These are phyloP conservation scores for Seiridium unicorne DNA, from an alignment of 2,329 filamentous ascomycete species.

Conservation along the genomic window DNA sequence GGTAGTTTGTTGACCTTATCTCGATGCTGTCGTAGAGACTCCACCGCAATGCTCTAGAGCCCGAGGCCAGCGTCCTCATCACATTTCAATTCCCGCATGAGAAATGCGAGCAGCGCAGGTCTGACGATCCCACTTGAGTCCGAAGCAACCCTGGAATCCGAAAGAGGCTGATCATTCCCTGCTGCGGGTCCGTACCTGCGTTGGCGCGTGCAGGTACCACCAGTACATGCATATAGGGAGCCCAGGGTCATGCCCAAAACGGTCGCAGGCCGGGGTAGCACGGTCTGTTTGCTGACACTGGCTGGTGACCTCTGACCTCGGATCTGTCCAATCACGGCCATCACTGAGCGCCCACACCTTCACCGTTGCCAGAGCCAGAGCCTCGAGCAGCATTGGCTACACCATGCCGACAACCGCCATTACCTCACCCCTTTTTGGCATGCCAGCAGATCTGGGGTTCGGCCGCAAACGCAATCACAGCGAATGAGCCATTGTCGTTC, in stretches of 20 bases:
- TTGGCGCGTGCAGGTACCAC: constrained; percentile 1
- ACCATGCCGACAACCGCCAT: not conserved
- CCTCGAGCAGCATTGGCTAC: too few species aligned
- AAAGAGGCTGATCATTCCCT: constrained; percentile 5
- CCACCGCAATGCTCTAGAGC: not conserved
- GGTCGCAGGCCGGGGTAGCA: constrained; percentile 2
- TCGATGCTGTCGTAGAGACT: not conserved
- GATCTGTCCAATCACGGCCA: not conserved
- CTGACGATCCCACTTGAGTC: constrained; percentile 1
- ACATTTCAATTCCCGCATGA: not conserved
- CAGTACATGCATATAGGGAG: not conserved
- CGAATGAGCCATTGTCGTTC: not conserved
- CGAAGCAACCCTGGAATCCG: not conserved
- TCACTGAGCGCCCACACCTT: not conserved
- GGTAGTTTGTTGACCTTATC: constrained; percentile 2
- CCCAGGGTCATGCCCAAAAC: not conserved
- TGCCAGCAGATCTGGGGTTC: not conserved
- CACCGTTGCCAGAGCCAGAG: not conserved
- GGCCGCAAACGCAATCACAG: not conserved
- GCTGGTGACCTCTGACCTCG: not conserved
- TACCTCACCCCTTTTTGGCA: not conserved
- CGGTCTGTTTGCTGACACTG: not conserved
- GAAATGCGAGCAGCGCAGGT: not conserved
- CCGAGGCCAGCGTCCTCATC: not conserved
- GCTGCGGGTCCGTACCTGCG: constrained; percentile 5